Evolutionary conservation across 2,329 filamentous ascomycete genomes (phyloP).

Genomic region (Didymosphaeria variabile): DNA sequence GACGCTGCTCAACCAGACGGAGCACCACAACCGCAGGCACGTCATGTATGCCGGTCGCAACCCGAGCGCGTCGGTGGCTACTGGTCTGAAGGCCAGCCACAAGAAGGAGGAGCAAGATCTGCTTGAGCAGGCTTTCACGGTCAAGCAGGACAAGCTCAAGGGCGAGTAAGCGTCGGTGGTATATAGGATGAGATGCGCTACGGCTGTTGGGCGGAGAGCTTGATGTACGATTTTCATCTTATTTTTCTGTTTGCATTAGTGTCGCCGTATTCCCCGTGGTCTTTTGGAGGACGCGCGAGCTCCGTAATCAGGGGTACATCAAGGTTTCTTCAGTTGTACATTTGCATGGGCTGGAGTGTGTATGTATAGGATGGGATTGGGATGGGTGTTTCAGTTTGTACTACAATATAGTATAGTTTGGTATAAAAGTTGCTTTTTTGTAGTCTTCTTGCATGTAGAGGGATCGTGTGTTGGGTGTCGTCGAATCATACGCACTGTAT

Average conservation of each 20-base stretch:
- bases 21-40: slow-evolving; percentile 92
- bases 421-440: slow-evolving; percentile 35
- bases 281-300: slow-evolving; percentile 3
- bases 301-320: not conserved
- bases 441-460: slow-evolving; percentile 11
- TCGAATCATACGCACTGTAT: not conserved
- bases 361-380: slow-evolving; percentile 35
- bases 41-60: slow-evolving; percentile 97
- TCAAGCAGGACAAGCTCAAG: slow-evolving; percentile 73
- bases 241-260: slow-evolving; percentile 11
- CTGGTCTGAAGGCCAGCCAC: slow-evolving; percentile 87
- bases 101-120: slow-evolving; percentile 92
- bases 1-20: slow-evolving; percentile 90
- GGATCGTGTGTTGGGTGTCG: slow-evolving; percentile 5
- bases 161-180: slow-evolving; percentile 61
- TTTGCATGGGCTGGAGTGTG: slow-evolving; percentile 38
- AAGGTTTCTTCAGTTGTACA: slow-evolving; percentile 25
- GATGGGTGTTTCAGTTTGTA: slow-evolving; percentile 20
- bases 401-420: slow-evolving; percentile 12
- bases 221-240: slow-evolving; percentile 19
- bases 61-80: slow-evolving; percentile 92
- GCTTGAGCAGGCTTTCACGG: slow-evolving; percentile 69
- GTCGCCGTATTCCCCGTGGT: slow-evolving; percentile 17
- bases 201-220: not conserved
- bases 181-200: not conserved